Evolutionary conservation across 176 grass and related monocot genomes (phyloP), one percentile per base, ranked within the genome.

Genomic region (Puccinellia tenuiflora): DNA sequence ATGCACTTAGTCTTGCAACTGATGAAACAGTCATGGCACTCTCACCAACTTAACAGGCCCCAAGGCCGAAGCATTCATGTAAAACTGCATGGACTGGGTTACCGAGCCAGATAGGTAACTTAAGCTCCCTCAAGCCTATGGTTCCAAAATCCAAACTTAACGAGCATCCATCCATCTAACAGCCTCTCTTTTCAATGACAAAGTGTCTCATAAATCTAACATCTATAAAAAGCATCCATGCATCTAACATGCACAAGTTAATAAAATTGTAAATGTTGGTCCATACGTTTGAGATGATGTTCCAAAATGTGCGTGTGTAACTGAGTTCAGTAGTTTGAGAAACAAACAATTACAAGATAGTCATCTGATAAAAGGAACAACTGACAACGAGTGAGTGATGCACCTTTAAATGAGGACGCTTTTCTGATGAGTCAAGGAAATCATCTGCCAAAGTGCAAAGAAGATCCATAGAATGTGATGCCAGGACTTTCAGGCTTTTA

Each of bases 351-450:
- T 54, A 78, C 51, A 64, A 61, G 62, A 75, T 35, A 70, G 80
- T 62, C 18, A 83, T 79, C 53, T 80, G 62, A 69, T 31, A 65
- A 54, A 34, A 48, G 14, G 37, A 78, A 76, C 13, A 72, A 79
- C 46, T 67, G 65, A n/a, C n/a, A n/a, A n/a, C n/a, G n/a, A 72
- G 17, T 72, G 78, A 66, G 52, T 48, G 39, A 70, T 59, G 73
- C 64, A 98, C 96, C 96, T 91, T 95, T 67, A 98, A 83, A 81
- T 90, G 39, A 76, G 59, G 76, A 88, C 80, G 92, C 61, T 98
- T 98, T 86, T 95, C 96, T 62, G 74, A 69, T 65, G 92, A 88
- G 48, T 88, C 86, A 37, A 91, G 73, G 59, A 91, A 98, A 76
- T 86, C 80, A 79, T 98, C 86, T 83, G 81, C 38, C 64, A 88